Evolutionary conservation across 306 rosid species (phyloP).

Genomic region (Cicer arietinum): DNA sequence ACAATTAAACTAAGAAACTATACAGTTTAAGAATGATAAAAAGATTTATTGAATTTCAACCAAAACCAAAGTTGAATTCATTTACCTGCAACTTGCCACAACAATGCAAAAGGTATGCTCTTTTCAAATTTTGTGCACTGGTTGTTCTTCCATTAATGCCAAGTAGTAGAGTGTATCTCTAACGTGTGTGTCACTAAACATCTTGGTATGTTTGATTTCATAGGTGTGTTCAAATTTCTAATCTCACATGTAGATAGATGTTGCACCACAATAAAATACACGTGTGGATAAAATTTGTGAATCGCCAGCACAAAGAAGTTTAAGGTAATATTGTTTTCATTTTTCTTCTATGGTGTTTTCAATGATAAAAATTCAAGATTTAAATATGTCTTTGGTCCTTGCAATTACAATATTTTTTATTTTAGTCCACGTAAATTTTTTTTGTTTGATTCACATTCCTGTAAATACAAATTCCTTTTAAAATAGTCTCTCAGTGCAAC

Average conservation of each 20-base stretch:
- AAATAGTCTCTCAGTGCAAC: no score
- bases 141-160: slow-evolving; percentile 80
- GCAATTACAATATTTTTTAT: no score
- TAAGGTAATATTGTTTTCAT: not conserved
- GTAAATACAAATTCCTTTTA: no score
- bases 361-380: not conserved
- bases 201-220: slow-evolving; percentile 64
- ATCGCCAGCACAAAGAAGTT: not conserved
- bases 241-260: slow-evolving; percentile 88
- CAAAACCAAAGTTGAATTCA: slow-evolving; percentile 21
- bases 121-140: slow-evolving; percentile 79
- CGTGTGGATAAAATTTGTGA: slow-evolving; percentile 12
- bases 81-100: slow-evolving; percentile 94
- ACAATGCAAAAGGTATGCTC: slow-evolving; percentile 82
- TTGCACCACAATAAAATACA: slow-evolving; percentile 50
- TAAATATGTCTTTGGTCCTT: no score
- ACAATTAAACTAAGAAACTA: no score
- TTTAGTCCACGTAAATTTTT: no score
- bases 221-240: slow-evolving; percentile 70
- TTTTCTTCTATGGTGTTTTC: slow-evolving; percentile 3
- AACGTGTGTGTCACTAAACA: slow-evolving; percentile 88
- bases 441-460: no score
- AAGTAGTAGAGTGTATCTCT: slow-evolving; percentile 74
- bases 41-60: no score
- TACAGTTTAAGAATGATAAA: no score